These are phyloP conservation scores for Plasmodium coatneyi DNA, from an alignment of 169 alveolate species.

Conservation along the genomic window DNA sequence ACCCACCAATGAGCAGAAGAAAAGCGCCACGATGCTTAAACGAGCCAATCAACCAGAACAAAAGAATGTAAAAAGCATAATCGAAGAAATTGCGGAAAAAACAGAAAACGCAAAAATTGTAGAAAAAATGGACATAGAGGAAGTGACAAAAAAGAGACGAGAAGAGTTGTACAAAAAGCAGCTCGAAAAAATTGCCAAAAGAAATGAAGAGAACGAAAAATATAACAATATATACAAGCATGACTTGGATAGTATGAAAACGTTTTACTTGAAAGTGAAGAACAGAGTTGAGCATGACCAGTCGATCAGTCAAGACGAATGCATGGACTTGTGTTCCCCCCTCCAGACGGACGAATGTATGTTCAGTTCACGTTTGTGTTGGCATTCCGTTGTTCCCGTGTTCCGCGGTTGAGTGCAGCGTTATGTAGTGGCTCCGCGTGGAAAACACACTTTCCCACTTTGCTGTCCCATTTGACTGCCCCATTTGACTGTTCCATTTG, in stretches of 20 bases:
- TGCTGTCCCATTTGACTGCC: background rate
- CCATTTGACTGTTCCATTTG: background rate
- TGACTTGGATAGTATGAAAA: slow-evolving; percentile 24
- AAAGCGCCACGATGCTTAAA: background rate
- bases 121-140: slow-evolving; percentile 71
- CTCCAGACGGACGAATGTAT: slow-evolving; percentile 59
- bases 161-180: slow-evolving; percentile 65
- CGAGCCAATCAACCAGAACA: background rate
- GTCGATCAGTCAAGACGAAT: slow-evolving; percentile 38
- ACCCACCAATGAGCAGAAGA: background rate
- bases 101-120: slow-evolving; percentile 74
- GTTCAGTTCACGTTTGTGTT: background rate
- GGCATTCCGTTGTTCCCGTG: background rate
- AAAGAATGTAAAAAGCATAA: slow-evolving; percentile 20
- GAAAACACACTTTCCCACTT: background rate
- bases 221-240: slow-evolving; percentile 54
- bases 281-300: slow-evolving; percentile 5
- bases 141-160: slow-evolving; percentile 41
- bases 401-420: background rate
- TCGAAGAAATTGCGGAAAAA: slow-evolving; percentile 68
- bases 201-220: slow-evolving; percentile 66
- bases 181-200: slow-evolving; percentile 48
- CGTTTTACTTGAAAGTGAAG: slow-evolving; percentile 24
- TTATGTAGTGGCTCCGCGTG: background rate
- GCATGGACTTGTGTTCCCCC: slow-evolving; percentile 2